Conservation (phyloP, 1,139 yeast species). For the Ashbya aceris region DNA sequence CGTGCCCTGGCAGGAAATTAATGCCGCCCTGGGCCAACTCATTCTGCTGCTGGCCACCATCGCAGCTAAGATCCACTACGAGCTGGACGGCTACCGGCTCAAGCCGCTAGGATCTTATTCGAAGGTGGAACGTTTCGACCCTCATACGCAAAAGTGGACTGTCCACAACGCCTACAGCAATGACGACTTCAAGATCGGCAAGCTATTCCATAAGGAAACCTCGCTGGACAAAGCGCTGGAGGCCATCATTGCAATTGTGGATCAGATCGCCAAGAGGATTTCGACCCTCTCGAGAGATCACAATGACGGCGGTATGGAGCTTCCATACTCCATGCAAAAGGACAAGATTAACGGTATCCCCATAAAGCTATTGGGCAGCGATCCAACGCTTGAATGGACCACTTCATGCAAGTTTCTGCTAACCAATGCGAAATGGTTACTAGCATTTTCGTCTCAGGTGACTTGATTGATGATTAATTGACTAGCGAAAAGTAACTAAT, state of each 20-base stretch:
- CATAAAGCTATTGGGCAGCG: constrained; percentile 55
- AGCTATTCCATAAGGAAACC: constrained; percentile 25
- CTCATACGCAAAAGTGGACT: constrained; percentile 28
- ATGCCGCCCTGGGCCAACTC: constrained; percentile 87
- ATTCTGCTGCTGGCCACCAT: constrained; percentile 62
- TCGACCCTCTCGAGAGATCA: constrained; percentile 8
- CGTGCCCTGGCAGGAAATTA: constrained; percentile 85
- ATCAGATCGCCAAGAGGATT: constrained; percentile 16
- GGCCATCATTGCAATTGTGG: constrained; percentile 18
- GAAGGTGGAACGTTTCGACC: constrained; percentile 52
- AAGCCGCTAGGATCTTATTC: constrained; percentile 84
- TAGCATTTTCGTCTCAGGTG: constrained; percentile 30
- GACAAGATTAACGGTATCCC: constrained; percentile 75
- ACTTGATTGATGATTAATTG: background rate
- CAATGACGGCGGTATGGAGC: constrained; percentile 35
- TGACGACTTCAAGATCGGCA: constrained; percentile 31
- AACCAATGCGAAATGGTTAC: constrained; percentile 44
- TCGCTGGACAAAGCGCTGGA: constrained; percentile 28
- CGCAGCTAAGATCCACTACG: constrained; percentile 45
- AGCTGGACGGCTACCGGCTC: constrained; percentile 50
- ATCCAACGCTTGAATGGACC: constrained; percentile 78
- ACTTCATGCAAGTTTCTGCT: constrained; percentile 75
- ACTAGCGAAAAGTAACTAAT: background rate
- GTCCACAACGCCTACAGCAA: constrained; percentile 27
- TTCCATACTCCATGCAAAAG: constrained; percentile 57